phyloP scores from a whole-genome alignment of 1,284 basidiomycete species.

The Heterobasidion annosum region DNA sequence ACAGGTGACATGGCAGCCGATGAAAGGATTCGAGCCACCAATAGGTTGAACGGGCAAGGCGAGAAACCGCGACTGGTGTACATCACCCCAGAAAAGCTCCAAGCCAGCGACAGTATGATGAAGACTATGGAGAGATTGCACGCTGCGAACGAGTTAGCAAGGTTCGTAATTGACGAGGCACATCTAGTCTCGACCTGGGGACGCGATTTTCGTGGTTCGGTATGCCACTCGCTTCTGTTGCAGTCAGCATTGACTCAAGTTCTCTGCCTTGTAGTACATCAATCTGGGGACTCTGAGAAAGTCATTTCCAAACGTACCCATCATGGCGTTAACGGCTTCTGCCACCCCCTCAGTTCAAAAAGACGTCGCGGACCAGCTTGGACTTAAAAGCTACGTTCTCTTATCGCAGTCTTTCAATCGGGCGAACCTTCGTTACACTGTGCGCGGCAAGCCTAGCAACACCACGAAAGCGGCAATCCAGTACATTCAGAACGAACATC shows the following conservation, averaged over 20 bases:
- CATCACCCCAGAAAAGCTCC: constrained; percentile 89
- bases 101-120: constrained; percentile 49
- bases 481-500: constrained; percentile 60
- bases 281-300: constrained; percentile 61
- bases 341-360: constrained; percentile 72
- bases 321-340: constrained; percentile 96
- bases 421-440: constrained; percentile 77
- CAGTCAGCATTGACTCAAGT: constrained; percentile 7
- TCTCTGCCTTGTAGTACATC: constrained; percentile 42
- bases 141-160: constrained; percentile 51
- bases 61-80: constrained; percentile 69
- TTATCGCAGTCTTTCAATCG: constrained; percentile 90
- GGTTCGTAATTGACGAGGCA: constrained; percentile 95
- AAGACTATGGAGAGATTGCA: constrained; percentile 54
- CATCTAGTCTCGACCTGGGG: constrained; percentile 93
- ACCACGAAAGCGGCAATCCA: constrained; percentile 54
- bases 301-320: constrained; percentile 73
- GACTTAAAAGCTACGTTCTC: constrained; percentile 50
- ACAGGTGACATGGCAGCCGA: constrained; percentile 51
- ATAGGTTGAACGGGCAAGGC: constrained; percentile 25
- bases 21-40: constrained; percentile 28
- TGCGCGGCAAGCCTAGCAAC: constrained; percentile 56
- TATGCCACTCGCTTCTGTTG: constrained; percentile 23
- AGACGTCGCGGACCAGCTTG: constrained; percentile 72
- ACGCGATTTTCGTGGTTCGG: constrained; percentile 72